Conservation (phyloP, 768 basidiomycete genomes). For the Mycena metata region DNA sequence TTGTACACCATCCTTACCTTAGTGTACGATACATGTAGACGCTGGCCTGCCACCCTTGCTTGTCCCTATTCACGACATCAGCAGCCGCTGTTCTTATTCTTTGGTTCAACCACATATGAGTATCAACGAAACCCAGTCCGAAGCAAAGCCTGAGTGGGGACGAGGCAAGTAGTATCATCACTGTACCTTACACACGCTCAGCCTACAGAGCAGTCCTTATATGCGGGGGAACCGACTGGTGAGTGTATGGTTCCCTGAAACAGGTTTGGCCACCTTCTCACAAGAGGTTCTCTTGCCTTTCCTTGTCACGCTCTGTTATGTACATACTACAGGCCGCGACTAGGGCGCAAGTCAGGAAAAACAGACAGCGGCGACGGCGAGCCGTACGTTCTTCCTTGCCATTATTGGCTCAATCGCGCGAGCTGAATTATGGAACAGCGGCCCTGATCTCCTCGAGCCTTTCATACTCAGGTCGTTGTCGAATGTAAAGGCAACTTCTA, state of each 20-base stretch:
- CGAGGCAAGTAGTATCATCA: constrained; percentile 44
- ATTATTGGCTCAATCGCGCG: background rate
- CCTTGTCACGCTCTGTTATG: constrained; percentile 35
- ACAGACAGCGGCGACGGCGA: constrained; percentile 56
- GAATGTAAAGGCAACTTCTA: constrained; percentile 79
- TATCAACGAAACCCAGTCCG: constrained; percentile 19
- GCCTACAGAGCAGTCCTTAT: constrained; percentile 70
- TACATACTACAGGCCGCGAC: constrained; percentile 68
- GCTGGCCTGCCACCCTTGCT: background rate
- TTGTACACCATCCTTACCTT: constrained; percentile 5
- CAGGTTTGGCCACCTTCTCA: constrained; percentile 43
- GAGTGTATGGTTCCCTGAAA: constrained; percentile 48
- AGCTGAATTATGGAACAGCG: constrained; percentile 48
- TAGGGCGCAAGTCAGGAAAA: constrained; percentile 78
- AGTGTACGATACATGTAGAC: constrained; percentile 10
- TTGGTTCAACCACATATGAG: constrained; percentile 25
- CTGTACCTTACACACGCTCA: background rate
- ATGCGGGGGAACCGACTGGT: constrained; percentile 93
- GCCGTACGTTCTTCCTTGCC: constrained; percentile 48
- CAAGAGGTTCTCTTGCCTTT: constrained; percentile 37
- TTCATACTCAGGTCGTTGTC: constrained; percentile 90
- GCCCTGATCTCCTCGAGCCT: constrained; percentile 88
- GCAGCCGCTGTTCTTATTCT: constrained; percentile 22
- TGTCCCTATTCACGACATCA: constrained; percentile 9
- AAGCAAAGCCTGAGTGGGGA: constrained; percentile 29